Evolutionary conservation across 2,329 filamentous ascomycete genomes (phyloP).

Genomic region (Colletotrichum orchidophilum): DNA sequence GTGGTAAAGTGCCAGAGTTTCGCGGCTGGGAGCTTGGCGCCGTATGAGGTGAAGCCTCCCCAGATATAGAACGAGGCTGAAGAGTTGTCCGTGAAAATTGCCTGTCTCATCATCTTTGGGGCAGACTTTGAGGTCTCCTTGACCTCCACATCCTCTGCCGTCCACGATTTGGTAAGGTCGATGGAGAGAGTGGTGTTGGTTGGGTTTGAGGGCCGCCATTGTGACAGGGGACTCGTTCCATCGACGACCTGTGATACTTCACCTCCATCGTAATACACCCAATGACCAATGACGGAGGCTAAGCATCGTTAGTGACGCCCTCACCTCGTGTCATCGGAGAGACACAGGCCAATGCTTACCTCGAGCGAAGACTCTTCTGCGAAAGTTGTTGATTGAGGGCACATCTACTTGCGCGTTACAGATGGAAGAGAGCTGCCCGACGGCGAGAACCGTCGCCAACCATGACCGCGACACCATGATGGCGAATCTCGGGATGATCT

Average conservation of each 20-base stretch:
- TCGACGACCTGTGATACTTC: slow-evolving; percentile 20
- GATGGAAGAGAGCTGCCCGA: slow-evolving; percentile 6
- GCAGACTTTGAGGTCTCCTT: slow-evolving; percentile 21
- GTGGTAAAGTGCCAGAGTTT: slow-evolving; percentile 31
- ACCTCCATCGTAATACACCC: slow-evolving; percentile 29
- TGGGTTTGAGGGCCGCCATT: not conserved
- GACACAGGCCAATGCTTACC: not conserved
- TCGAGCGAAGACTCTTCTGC: slow-evolving; percentile 21
- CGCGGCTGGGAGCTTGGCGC: not conserved
- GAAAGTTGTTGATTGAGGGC: slow-evolving; percentile 8
- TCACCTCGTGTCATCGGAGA: not conserved
- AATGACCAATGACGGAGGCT: slow-evolving; percentile 25
- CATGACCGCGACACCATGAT: slow-evolving; percentile 10
- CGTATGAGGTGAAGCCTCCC: slow-evolving; percentile 26
- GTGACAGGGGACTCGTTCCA: not conserved
- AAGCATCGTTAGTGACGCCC: not conserved
- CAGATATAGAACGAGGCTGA: slow-evolving; percentile 33
- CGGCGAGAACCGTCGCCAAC: slow-evolving; percentile 13
- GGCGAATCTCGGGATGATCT: not conserved
- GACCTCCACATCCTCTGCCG: slow-evolving; percentile 16
- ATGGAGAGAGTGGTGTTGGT: slow-evolving; percentile 35
- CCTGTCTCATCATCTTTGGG: slow-evolving; percentile 26
- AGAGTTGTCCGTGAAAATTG: slow-evolving; percentile 19
- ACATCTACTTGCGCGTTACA: slow-evolving; percentile 11
- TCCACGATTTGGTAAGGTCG: slow-evolving; percentile 33